Evolutionary conservation across 331 rosid species (phyloP), one percentile per base, ranked within the genome.

Genomic region (Rhamnella rubrinervis): DNA sequence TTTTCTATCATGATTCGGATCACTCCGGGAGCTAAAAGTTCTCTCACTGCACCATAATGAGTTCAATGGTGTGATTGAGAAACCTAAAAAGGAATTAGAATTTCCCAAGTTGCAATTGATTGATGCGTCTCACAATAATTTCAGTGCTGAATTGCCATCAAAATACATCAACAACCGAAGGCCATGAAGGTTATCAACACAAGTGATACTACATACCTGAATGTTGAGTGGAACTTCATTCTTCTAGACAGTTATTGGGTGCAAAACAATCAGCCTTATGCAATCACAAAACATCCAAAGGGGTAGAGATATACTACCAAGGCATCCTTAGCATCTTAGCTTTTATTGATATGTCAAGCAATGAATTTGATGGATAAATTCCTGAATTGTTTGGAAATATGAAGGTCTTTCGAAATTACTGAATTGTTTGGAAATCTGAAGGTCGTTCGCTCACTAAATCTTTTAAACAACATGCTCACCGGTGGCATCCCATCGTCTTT

Each of bases 1-100:
- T 51, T 66, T 66, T 9, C 71, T 60, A 2, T n/a, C 31, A 28
- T 66, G 71, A 59, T 49, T 65, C 46, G 70, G 70, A 16, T 8
- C 39, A 13, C 56, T 65, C 0, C 57, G 25, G 0, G 23, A 49
- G 59, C 17, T 66, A 47, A n/a, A 18, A 9, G 6, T 66, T 66
- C 71, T 66, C 0, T 4, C 26, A 39, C 10, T 66, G 71, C 12
- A n/a, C 8, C 8, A 20, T 6, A 49, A 66, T 16, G 18, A 9
- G 35, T 66, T 66, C 17, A 25, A 51, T 10, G 71, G 71, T 6
- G 25, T 2, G 6, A 50, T 66, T 2, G 60, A 19, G 12, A 55
- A 21, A 13, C 57, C 68, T 19, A 28, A 10, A 16, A 20, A 37
- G 12, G 35, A 47, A 9, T 19, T 66, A 6, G 47, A 31, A 19